A percentile compares a stretch with the other conserved stretches of the same genome.
Conservation (phyloP, 768 basidiomycete genomes). For the Boletus insuetus region DNA sequence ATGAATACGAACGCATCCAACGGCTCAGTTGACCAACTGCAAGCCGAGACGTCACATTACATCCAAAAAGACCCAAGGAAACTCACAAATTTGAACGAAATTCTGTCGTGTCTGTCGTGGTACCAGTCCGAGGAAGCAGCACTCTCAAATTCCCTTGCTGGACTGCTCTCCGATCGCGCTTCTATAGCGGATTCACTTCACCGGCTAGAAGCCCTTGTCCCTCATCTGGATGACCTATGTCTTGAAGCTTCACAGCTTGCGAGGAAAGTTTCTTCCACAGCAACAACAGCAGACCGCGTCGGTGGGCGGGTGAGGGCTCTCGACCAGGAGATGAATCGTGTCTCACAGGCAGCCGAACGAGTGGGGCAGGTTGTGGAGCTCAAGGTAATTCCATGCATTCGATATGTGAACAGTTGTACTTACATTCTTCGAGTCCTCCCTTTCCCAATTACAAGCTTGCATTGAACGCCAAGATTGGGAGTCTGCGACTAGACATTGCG, state of each 20-base stretch:
- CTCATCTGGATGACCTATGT: slow-evolving; percentile 61
- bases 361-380: slow-evolving; percentile 94
- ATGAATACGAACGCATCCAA: slow-evolving; percentile 12
- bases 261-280: slow-evolving; percentile 64
- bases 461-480: slow-evolving; percentile 94
- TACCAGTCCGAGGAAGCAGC: slow-evolving; percentile 77
- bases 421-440: slow-evolving; percentile 53
- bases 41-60: slow-evolving; percentile 3
- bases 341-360: slow-evolving; percentile 86
- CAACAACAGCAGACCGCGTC: slow-evolving; percentile 79
- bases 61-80: slow-evolving; percentile 28
- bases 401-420: slow-evolving; percentile 23
- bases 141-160: slow-evolving; percentile 69
- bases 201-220: slow-evolving; percentile 57
- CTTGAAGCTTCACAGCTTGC: slow-evolving; percentile 54
- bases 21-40: slow-evolving; percentile 5
- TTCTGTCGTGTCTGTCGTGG: slow-evolving; percentile 69
- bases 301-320: slow-evolving; percentile 87
- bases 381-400: slow-evolving; percentile 53
- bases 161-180: slow-evolving; percentile 64
- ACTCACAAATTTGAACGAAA: slow-evolving; percentile 64
- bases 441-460: slow-evolving; percentile 50
- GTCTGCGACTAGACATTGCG: slow-evolving; percentile 86
- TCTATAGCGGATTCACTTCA: slow-evolving; percentile 61
- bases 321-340: slow-evolving; percentile 91